Evolutionary conservation across 2,329 filamentous ascomycete species (phyloP).

Genomic region (Beauveria pseudobassiana): DNA sequence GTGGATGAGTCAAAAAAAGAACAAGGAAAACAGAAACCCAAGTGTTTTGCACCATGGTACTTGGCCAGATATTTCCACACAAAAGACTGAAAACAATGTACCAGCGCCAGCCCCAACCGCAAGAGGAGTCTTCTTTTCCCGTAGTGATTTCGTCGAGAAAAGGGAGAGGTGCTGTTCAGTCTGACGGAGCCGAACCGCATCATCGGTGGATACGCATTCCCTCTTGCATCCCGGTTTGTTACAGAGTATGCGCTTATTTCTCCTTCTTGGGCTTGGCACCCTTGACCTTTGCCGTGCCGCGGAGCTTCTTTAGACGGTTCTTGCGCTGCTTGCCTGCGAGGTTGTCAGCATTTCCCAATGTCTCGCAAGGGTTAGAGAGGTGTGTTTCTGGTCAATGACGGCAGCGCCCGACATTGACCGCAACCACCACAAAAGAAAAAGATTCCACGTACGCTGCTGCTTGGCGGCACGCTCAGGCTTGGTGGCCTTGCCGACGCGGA

Average conservation of each 20-base stretch:
- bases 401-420: neutral
- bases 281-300: conserved; percentile 97
- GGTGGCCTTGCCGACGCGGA: conserved; percentile 83
- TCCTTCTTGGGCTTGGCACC: conserved; percentile 92
- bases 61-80: conserved; percentile 5
- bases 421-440: neutral
- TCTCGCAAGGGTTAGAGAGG: neutral
- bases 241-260: conserved; percentile 54
- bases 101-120: conserved; percentile 3
- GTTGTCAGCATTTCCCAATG: conserved; percentile 16
- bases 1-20: neutral
- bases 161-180: neutral
- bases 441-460: conserved; percentile 85
- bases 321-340: conserved; percentile 97
- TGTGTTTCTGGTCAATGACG: neutral
- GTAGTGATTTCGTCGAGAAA: neutral
- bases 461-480: conserved; percentile 97
- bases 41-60: conserved; percentile 1
- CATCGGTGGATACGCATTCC: neutral
- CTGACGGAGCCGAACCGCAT: neutral
- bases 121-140: neutral
- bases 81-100: conserved; percentile 4
- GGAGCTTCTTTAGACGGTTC: conserved; percentile 98
- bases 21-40: neutral
- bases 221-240: conserved; percentile 8